Percentiles rank a stretch among this genome's conserved stretches.
Conservation (phyloP, 345 rosid genomes). For the Combretum micranthum region DNA sequence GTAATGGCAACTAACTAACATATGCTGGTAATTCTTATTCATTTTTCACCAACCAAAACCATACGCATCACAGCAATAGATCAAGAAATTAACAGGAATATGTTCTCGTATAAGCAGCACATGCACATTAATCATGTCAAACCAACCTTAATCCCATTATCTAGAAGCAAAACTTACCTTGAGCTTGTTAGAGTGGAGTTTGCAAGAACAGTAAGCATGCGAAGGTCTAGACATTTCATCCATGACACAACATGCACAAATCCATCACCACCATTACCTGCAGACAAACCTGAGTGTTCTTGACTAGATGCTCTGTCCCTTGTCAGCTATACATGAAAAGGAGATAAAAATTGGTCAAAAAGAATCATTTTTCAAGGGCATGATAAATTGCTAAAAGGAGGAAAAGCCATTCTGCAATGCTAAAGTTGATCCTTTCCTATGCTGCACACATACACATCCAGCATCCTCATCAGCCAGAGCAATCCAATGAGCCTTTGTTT, state of each 20-base stretch:
- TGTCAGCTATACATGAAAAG: neutral
- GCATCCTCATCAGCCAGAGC: too few species aligned
- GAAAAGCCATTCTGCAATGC: too few species aligned
- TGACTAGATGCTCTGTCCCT: constrained; percentile 8
- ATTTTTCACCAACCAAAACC: too few species aligned
- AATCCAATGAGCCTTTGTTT: too few species aligned
- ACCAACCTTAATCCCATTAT: too few species aligned
- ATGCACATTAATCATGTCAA: neutral
- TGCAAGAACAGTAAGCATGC: constrained; percentile 29
- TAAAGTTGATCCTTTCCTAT: too few species aligned
- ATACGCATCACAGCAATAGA: too few species aligned
- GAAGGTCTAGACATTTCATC: constrained; percentile 42
- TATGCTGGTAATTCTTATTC: too few species aligned
- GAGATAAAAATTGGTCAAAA: neutral
- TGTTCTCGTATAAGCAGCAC: neutral
- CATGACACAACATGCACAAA: constrained; percentile 35
- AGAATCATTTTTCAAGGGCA: neutral
- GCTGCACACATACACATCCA: too few species aligned
- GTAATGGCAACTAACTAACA: too few species aligned
- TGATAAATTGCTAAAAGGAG: neutral
- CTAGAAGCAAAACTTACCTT: constrained; percentile 14
- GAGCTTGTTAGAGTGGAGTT: constrained; percentile 41
- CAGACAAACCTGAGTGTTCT: neutral
- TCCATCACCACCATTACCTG: constrained; percentile 14
- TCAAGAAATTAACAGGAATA: neutral